phyloP scores from a whole-genome alignment of 768 basidiomycete species.

The Russula emetica region DNA sequence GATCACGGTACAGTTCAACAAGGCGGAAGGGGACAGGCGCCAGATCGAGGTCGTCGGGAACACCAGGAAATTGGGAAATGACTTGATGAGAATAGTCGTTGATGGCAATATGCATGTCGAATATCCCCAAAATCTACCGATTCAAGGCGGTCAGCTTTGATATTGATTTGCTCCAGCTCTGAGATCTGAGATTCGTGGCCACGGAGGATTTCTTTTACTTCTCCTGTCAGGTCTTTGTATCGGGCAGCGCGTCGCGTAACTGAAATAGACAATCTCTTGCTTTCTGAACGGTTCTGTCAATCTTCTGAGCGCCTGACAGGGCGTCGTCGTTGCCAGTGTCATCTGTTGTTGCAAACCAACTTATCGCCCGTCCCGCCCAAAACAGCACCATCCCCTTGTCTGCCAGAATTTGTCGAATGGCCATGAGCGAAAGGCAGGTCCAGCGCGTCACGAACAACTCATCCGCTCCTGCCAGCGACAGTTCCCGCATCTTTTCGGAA shows the following conservation, averaged over 20 bases:
- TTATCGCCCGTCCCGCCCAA: too few species aligned
- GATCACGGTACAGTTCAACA: background rate
- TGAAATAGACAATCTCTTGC: background rate
- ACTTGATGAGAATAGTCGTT: background rate
- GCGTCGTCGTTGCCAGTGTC: background rate
- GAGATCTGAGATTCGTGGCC: background rate
- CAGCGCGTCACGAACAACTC: background rate
- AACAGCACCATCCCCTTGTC: background rate
- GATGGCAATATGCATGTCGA: background rate
- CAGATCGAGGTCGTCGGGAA: background rate
- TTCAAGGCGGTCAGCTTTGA: background rate
- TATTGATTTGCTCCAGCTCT: background rate
- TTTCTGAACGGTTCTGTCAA: background rate
- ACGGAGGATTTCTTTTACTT: background rate
- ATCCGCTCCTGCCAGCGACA: background rate
- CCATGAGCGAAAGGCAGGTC: slow-evolving; percentile 1
- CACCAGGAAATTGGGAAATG: background rate
- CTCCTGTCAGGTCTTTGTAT: background rate
- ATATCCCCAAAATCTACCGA: background rate
- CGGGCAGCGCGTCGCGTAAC: background rate
- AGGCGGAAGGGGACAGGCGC: background rate
- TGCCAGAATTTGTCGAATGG: background rate
- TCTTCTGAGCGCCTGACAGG: too few species aligned
- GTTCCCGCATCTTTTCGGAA: background rate
- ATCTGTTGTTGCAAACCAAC: background rate